Conservation (phyloP, 106 monocot species). For the Dendrobium huoshanense region DNA sequence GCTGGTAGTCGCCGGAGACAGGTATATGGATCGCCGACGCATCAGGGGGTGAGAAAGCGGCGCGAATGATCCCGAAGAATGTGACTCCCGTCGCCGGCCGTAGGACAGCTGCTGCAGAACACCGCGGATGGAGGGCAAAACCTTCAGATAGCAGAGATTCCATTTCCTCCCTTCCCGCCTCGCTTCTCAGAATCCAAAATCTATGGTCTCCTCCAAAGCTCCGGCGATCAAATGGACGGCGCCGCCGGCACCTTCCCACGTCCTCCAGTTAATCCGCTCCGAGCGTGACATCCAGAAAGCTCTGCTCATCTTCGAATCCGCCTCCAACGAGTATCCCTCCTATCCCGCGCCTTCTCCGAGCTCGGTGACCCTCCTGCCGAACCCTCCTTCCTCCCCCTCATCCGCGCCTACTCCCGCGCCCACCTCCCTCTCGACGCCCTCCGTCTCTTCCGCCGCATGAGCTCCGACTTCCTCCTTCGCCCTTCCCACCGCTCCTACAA, state of each 20-base stretch:
- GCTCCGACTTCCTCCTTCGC: constrained; percentile 20
- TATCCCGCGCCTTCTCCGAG: constrained; percentile 30
- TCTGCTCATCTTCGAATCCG: constrained; percentile 72
- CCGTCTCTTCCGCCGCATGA: constrained; percentile 42
- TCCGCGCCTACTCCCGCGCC: constrained; percentile 56
- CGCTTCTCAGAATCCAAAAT: no score
- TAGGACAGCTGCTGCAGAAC: background rate
- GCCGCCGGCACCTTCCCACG: constrained; percentile 48
- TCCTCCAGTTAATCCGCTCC: constrained; percentile 53
- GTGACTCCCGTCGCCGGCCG: background rate
- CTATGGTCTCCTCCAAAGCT: background rate
- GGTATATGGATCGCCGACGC: background rate
- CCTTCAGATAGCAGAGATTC: background rate
- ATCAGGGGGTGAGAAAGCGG: background rate
- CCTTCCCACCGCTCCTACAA: constrained; percentile 54
- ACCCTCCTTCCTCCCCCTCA: constrained; percentile 44
- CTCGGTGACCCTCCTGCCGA: constrained; percentile 27
- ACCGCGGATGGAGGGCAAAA: background rate
- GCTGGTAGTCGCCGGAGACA: background rate
- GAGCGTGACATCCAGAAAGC: constrained; percentile 57
- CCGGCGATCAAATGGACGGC: constrained; percentile 42
- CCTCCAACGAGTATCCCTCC: constrained; percentile 62
- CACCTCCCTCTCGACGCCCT: constrained; percentile 63
- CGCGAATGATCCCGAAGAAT: background rate
- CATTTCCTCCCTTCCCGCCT: background rate